Conservation (phyloP, 2,329 filamentous ascomycete genomes). For the Penicillium brasilianum region DNA sequence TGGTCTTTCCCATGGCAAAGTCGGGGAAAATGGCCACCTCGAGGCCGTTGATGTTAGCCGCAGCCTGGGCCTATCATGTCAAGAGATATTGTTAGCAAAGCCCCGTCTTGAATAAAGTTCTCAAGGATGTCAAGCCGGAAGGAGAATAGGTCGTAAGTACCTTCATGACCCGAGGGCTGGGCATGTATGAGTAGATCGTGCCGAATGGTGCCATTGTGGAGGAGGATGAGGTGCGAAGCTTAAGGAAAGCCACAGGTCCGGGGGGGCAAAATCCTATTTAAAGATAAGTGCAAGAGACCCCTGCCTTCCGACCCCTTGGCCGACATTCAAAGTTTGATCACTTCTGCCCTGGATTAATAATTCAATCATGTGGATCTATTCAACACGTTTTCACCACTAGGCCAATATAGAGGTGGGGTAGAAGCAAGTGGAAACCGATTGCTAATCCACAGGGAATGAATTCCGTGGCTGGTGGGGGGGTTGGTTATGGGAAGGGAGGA, state of each 20-base stretch:
- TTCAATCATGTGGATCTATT: constrained; percentile 9
- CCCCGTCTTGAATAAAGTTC: neutral
- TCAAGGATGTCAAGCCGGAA: neutral
- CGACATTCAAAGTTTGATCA: neutral
- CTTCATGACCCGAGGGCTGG: constrained; percentile 32
- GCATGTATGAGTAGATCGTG: constrained; percentile 30
- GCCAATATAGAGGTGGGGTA: neutral
- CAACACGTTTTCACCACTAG: neutral
- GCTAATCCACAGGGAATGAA: constrained; percentile 12
- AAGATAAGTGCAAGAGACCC: neutral
- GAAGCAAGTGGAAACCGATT: constrained; percentile 25
- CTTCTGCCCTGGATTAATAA: constrained; percentile 4
- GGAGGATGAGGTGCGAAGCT: constrained; percentile 16
- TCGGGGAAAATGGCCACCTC: constrained; percentile 34
- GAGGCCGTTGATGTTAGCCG: constrained; percentile 44
- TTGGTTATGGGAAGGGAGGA: no score
- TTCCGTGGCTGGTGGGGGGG: constrained; percentile 2
- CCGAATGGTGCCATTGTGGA: constrained; percentile 33
- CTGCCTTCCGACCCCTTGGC: neutral
- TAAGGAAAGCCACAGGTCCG: neutral
- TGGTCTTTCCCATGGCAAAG: constrained; percentile 51
- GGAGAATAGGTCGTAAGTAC: constrained; percentile 13
- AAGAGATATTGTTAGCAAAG: neutral
- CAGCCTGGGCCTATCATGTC: constrained; percentile 36
- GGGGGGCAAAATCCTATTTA: neutral